Conservation (phyloP, 2,329 filamentous ascomycete genomes). For the Paraphoma chrysanthemicola region DNA sequence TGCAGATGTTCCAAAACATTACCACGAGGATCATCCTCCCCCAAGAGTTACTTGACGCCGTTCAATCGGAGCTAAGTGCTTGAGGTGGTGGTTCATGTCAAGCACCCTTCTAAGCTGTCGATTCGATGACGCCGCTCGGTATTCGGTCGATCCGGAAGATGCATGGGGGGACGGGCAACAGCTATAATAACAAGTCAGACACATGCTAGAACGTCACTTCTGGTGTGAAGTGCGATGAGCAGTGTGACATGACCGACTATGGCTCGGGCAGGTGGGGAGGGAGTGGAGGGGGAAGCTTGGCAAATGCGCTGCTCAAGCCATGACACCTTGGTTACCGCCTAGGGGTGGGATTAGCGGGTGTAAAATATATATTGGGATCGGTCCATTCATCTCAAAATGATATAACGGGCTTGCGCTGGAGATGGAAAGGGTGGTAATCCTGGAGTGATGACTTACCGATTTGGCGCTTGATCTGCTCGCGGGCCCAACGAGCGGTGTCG, state of each 20-base stretch:
- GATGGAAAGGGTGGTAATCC: conserved; percentile 15
- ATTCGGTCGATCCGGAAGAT: too few relatives aligned
- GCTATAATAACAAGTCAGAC: conserved; percentile 19
- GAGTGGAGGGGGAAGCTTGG: conserved; percentile 8
- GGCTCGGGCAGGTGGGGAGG: conserved; percentile 16
- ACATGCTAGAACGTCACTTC: conserved; percentile 14
- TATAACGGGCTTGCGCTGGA: conserved; percentile 1
- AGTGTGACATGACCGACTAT: conserved; percentile 17
- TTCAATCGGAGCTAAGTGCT: too few relatives aligned
- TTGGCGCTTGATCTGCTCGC: conserved; percentile 97
- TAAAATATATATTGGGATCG: conserved; percentile 18
- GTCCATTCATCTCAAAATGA: not conserved
- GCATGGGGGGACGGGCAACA: not conserved
- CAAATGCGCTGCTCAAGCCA: conserved; percentile 38
- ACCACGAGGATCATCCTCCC: too few relatives aligned
- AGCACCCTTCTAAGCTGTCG: too few relatives aligned
- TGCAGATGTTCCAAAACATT: too few relatives aligned
- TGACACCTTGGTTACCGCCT: conserved; percentile 46
- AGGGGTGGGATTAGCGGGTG: conserved; percentile 28
- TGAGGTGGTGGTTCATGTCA: too few relatives aligned
- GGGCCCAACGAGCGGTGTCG: conserved; percentile 95
- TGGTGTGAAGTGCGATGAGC: too few relatives aligned
- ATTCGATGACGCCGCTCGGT: too few relatives aligned
- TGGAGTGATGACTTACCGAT: conserved; percentile 49
- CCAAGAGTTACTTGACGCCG: too few relatives aligned